Evolutionary conservation across 495 filamentous ascomycete genomes (phyloP).

Genomic region (Aspergillus olivimuriae): DNA sequence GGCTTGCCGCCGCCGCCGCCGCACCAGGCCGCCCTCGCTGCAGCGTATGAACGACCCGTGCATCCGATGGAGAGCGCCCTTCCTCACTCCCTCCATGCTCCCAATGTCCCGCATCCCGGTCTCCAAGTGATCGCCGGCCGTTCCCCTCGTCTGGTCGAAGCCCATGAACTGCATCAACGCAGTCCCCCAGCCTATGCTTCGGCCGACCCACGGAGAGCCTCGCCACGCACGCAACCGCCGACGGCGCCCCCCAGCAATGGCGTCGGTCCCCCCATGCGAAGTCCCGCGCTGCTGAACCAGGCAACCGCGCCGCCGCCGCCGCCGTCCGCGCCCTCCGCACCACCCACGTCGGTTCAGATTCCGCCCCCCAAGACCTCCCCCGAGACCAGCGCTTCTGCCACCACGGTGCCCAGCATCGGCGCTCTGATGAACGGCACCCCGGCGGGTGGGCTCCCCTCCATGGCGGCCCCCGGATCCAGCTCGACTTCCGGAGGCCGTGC

Average conservation of each 20-base stretch:
- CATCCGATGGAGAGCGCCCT: slow-evolving; percentile 25
- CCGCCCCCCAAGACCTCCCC: slow-evolving; percentile 18
- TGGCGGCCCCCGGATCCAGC: slow-evolving; percentile 16
- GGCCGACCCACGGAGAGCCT: slow-evolving; percentile 30
- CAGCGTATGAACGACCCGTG: slow-evolving; percentile 30
- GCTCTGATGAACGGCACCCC: slow-evolving; percentile 46
- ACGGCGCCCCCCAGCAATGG: slow-evolving; percentile 23
- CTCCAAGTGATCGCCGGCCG: slow-evolving; percentile 23
- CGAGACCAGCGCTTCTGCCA: slow-evolving; percentile 21
- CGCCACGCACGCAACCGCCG: slow-evolving; percentile 30
- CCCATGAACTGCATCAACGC: slow-evolving; percentile 22
- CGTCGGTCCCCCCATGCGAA: slow-evolving; percentile 11
- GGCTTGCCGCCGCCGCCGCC: slow-evolving; percentile 16
- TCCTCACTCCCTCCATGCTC: slow-evolving; percentile 18
- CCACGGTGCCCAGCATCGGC: slow-evolving; percentile 46
- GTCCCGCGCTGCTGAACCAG: slow-evolving; percentile 28
- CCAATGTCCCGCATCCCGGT: slow-evolving; percentile 12
- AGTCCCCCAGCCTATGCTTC: slow-evolving; percentile 29
- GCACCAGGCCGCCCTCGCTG: slow-evolving; percentile 14
- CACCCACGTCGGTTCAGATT: slow-evolving; percentile 19
- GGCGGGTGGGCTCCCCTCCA: slow-evolving; percentile 34
- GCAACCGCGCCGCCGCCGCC: slow-evolving; percentile 17
- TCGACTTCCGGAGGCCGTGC: slow-evolving; percentile 13
- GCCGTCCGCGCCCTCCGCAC: slow-evolving; percentile 3
- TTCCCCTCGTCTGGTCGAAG: slow-evolving; percentile 30